These are phyloP conservation scores for Colletotrichum sp. DNA, from an alignment of 2,329 filamentous ascomycete species.

Conservation along the genomic window DNA sequence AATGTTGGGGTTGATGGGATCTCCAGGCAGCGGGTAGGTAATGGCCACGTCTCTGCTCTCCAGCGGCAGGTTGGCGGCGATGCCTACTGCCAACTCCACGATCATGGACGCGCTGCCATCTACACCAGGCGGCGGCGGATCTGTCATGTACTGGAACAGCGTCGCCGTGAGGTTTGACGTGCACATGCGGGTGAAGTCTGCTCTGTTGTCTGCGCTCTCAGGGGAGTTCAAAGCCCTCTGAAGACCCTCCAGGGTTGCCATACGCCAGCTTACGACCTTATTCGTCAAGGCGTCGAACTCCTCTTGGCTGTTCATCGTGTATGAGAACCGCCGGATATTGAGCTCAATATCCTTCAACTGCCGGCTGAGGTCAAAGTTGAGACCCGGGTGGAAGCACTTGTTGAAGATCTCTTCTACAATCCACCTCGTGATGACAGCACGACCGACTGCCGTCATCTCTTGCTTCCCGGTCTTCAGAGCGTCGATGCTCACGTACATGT, in stretches of 20 bases:
- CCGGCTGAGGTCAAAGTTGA: slow-evolving; percentile 77
- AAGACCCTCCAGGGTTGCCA: slow-evolving; percentile 93
- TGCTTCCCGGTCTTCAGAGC: slow-evolving; percentile 88
- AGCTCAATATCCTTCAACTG: slow-evolving; percentile 87
- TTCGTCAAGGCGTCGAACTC: slow-evolving; percentile 87
- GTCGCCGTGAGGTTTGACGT: slow-evolving; percentile 72
- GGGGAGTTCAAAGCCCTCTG: slow-evolving; percentile 70
- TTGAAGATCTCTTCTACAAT: slow-evolving; percentile 91
- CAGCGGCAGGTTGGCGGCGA: slow-evolving; percentile 84
- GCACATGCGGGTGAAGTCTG: slow-evolving; percentile 72
- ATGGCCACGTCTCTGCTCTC: slow-evolving; percentile 92
- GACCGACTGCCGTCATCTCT: slow-evolving; percentile 96
- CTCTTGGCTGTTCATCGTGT: slow-evolving; percentile 77
- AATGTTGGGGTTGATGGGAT: slow-evolving; percentile 69
- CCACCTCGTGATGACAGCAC: slow-evolving; percentile 89
- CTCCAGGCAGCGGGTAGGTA: slow-evolving; percentile 82
- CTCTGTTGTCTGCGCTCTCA: slow-evolving; percentile 69
- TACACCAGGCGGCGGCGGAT: slow-evolving; percentile 80
- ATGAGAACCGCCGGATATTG: slow-evolving; percentile 81
- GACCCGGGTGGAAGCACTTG: slow-evolving; percentile 87
- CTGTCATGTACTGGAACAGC: slow-evolving; percentile 75
- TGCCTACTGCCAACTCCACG: slow-evolving; percentile 85
- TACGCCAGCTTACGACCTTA: slow-evolving; percentile 91
- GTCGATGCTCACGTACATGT: slow-evolving; percentile 80
- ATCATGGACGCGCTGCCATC: slow-evolving; percentile 92